A percentile compares a stretch with the other conserved stretches of the same genome.
phyloP scores from a whole-genome alignment of 2,329 filamentous ascomycete genomes.

The Coleophoma crateriformis region DNA sequence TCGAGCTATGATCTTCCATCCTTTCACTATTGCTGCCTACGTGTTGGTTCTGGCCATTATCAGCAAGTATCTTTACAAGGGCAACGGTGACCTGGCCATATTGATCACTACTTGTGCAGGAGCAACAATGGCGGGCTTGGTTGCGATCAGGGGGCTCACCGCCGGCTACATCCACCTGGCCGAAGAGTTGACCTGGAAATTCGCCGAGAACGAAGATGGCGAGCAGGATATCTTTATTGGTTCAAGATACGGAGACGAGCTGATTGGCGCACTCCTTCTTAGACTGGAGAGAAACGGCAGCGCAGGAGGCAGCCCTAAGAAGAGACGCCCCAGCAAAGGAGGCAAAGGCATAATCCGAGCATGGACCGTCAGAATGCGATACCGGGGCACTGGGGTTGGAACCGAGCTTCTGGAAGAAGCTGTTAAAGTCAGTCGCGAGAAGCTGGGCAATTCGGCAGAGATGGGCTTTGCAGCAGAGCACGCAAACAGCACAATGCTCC shows the following conservation, averaged over 20 bases:
- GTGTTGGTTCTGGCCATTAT: constrained; percentile 35
- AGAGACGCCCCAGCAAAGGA: constrained; percentile 35
- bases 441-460: constrained; percentile 60
- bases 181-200: constrained; percentile 21
- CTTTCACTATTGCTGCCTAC: constrained; percentile 45
- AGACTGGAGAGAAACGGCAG: constrained; percentile 46
- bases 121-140: constrained; percentile 57
- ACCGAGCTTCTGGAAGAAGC: constrained; percentile 68
- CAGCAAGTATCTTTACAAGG: constrained; percentile 35
- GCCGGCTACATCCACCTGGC: constrained; percentile 44
- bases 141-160: constrained; percentile 54
- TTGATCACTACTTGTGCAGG: constrained; percentile 53
- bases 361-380: constrained; percentile 71
- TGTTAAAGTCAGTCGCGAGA: constrained; percentile 60
- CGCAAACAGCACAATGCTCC: constrained; percentile 63
- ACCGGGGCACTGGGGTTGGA: constrained; percentile 68
- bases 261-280: constrained; percentile 68
- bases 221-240: constrained; percentile 56
- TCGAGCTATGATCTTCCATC: constrained; percentile 58
- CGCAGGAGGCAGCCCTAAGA: constrained; percentile 12
- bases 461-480: constrained; percentile 73
- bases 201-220: constrained; percentile 20
- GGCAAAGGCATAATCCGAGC: constrained; percentile 70
- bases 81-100: constrained; percentile 44
- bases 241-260: constrained; percentile 59